phyloP scores from a whole-genome alignment of 345 rosid species.

The Noccaea bulbosa region DNA sequence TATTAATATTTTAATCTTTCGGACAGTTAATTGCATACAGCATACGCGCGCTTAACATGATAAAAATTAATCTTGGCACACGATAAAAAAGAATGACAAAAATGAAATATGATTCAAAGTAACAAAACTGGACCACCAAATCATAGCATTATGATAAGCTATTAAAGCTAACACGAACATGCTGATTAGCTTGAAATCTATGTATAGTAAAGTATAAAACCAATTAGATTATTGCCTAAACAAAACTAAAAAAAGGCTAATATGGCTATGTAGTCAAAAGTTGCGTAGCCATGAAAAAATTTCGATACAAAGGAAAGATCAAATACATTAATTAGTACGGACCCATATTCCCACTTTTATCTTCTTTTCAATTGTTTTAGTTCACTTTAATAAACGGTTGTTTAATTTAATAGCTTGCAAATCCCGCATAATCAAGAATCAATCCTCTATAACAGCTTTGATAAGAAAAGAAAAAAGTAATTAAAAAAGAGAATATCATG shows the following conservation, averaged over 20 bases:
- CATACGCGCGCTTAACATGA: background rate
- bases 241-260: slow-evolving; percentile 31
- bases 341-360: slow-evolving; percentile 38
- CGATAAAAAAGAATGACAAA: slow-evolving; percentile 6
- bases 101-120: slow-evolving; percentile 31
- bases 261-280: slow-evolving; percentile 42
- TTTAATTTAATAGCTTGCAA: slow-evolving; percentile 15
- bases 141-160: slow-evolving; percentile 44
- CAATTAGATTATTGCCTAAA: slow-evolving; percentile 23
- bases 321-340: slow-evolving; percentile 25
- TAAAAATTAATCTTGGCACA: background rate
- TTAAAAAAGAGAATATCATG: background rate
- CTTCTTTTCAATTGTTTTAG: slow-evolving; percentile 34
- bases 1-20: slow-evolving; percentile 12
- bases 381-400: slow-evolving; percentile 31
- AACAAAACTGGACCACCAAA: slow-evolving; percentile 38
- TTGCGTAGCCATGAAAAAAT: slow-evolving; percentile 33
- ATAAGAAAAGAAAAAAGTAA: slow-evolving; percentile 29
- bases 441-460: slow-evolving; percentile 31
- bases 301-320: slow-evolving; percentile 36
- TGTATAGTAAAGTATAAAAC: slow-evolving; percentile 31
- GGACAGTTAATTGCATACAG: background rate
- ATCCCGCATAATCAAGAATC: slow-evolving; percentile 37
- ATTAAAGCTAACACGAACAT: slow-evolving; percentile 38
- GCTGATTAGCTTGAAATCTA: slow-evolving; percentile 27